Evolutionary conservation across 2,329 filamentous ascomycete genomes (phyloP).

Genomic region (Stromatinia cepivora): DNA sequence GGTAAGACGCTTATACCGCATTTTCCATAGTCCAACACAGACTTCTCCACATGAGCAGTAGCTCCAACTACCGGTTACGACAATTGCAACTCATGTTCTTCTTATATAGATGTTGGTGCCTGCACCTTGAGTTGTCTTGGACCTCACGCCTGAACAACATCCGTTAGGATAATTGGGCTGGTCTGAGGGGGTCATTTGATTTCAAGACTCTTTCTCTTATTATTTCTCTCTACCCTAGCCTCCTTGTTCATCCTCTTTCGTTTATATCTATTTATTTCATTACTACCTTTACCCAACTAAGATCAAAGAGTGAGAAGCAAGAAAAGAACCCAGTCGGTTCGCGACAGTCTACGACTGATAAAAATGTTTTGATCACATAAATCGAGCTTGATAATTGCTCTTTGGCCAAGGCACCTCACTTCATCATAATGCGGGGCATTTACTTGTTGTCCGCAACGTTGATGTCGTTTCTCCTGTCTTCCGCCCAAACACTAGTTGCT

Average conservation of each 20-base stretch:
- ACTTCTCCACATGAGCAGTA: constrained; percentile 10
- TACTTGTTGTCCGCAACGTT: constrained; percentile 23
- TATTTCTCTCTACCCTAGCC: constrained; percentile 42
- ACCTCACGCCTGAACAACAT: constrained; percentile 16
- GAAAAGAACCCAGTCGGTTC: constrained; percentile 21
- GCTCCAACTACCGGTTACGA: constrained; percentile 14
- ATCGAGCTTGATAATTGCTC: constrained; percentile 18
- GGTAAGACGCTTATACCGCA: constrained; percentile 19
- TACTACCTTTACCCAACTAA: constrained; percentile 34
- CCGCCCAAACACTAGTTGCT: constrained; percentile 20
- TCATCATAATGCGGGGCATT: constrained; percentile 26
- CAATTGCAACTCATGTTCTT: not conserved
- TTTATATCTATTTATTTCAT: constrained; percentile 39
- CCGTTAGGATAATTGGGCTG: constrained; percentile 18
- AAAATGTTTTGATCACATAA: constrained; percentile 21
- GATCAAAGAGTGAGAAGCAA: constrained; percentile 17
- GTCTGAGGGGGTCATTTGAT: constrained; percentile 18
- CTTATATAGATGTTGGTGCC: constrained; percentile 23
- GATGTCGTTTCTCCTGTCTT: constrained; percentile 21
- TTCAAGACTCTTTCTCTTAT: constrained; percentile 57
- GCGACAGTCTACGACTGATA: constrained; percentile 15
- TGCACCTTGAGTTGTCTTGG: constrained; percentile 13
- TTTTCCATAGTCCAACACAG: constrained; percentile 21
- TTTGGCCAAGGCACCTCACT: constrained; percentile 19
- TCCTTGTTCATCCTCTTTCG: constrained; percentile 44